A percentile compares a stretch with the other conserved stretches of the same genome.
phyloP scores from a whole-genome alignment of 2,329 filamentous ascomycete species.

The Neonectria coccinea region DNA sequence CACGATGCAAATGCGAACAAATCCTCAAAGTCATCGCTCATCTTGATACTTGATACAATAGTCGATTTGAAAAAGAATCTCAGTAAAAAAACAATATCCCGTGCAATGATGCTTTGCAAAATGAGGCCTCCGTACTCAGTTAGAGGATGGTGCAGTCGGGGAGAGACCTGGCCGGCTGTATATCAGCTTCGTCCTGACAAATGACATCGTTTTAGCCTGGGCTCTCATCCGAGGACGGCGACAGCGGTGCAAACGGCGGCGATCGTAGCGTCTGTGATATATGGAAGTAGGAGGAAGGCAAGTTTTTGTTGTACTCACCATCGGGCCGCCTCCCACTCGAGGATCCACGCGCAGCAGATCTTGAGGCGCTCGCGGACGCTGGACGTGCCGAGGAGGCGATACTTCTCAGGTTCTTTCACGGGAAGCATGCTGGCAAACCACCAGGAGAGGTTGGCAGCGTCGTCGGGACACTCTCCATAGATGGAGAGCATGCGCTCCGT shows the following conservation, averaged over 20 bases:
- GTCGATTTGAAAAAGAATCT: constrained; percentile 19
- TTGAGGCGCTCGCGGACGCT: constrained; percentile 86
- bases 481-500: constrained; percentile 76
- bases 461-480: constrained; percentile 81
- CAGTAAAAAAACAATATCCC: constrained; percentile 31
- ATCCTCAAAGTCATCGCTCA: neutral
- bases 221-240: constrained; percentile 29
- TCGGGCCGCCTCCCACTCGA: constrained; percentile 75
- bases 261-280: constrained; percentile 4
- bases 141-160: constrained; percentile 49
- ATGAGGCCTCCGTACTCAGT: constrained; percentile 33
- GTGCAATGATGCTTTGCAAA: constrained; percentile 32
- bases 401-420: constrained; percentile 82
- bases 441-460: constrained; percentile 84
- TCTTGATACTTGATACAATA: constrained; percentile 9
- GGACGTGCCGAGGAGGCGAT: constrained; percentile 76
- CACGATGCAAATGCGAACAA: constrained; percentile 16
- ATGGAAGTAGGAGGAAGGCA: neutral
- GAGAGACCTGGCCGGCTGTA: constrained; percentile 46
- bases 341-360: constrained; percentile 83
- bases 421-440: constrained; percentile 90
- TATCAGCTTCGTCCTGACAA: constrained; percentile 45
- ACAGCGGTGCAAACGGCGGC: constrained; percentile 7
- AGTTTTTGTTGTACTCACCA: constrained; percentile 68
- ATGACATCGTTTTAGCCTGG: constrained; percentile 38